Evolutionary conservation across 2,329 filamentous ascomycete species (phyloP).

Genomic region (Aspergillus pseudonomiae): DNA sequence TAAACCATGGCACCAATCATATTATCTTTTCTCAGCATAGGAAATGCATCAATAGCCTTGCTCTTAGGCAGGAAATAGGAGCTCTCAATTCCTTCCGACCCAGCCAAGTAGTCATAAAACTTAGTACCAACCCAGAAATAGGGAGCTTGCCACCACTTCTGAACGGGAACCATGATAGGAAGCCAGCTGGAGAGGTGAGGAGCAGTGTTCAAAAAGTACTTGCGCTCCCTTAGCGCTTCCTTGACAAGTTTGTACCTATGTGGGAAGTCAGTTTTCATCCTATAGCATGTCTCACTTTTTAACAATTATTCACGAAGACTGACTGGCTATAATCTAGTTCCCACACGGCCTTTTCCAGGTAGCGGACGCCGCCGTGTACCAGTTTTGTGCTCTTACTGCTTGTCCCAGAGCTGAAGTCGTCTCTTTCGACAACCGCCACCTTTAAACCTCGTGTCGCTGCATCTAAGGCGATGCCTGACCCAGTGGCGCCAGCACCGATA

Average conservation of each 20-base stretch:
- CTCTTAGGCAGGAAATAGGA: slow-evolving; percentile 87
- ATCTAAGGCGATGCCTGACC: slow-evolving; percentile 78
- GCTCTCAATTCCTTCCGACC: slow-evolving; percentile 83
- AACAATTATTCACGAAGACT: slow-evolving; percentile 21
- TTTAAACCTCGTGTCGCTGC: slow-evolving; percentile 77
- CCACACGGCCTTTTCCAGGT: slow-evolving; percentile 84
- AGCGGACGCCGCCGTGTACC: slow-evolving; percentile 81
- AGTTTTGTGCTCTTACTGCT: slow-evolving; percentile 88
- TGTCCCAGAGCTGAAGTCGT: slow-evolving; percentile 80
- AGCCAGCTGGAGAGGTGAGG: slow-evolving; percentile 80
- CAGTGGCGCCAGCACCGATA: slow-evolving; percentile 79
- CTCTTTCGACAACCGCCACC: slow-evolving; percentile 78
- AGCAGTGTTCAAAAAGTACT: slow-evolving; percentile 80
- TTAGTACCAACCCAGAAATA: slow-evolving; percentile 75
- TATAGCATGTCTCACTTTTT: not conserved
- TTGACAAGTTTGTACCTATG: slow-evolving; percentile 69
- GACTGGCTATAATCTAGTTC: slow-evolving; percentile 81
- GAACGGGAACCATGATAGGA: slow-evolving; percentile 79
- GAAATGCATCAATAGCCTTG: slow-evolving; percentile 83
- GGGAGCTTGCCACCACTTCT: slow-evolving; percentile 82
- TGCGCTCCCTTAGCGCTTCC: slow-evolving; percentile 79
- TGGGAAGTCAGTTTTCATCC: slow-evolving; percentile 7
- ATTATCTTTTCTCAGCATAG: slow-evolving; percentile 80
- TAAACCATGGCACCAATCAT: slow-evolving; percentile 83
- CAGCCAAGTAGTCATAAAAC: slow-evolving; percentile 81